A percentile compares a stretch with the other conserved stretches of the same genome.
Conservation (phyloP, 2,329 filamentous ascomycete genomes). For the Leptodontidium sp. region DNA sequence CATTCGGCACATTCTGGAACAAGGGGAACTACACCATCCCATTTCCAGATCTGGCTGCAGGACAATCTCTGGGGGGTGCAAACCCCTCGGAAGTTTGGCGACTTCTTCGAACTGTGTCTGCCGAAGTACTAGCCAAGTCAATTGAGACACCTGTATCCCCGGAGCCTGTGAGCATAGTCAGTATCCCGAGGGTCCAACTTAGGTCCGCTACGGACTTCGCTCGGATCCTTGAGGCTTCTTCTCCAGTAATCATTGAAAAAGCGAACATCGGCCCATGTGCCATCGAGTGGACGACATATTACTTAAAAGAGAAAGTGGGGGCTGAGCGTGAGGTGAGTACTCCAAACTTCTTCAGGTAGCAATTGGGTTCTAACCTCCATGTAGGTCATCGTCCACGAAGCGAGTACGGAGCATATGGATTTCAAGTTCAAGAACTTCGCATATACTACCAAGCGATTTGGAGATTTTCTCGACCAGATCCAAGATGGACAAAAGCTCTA, state of each 20-base stretch:
- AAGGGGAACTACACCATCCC: constrained; percentile 52
- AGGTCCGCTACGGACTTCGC: constrained; percentile 64
- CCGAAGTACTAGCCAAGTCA: neutral
- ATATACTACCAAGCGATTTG: constrained; percentile 75
- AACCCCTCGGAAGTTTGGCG: constrained; percentile 32
- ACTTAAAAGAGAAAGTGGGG: constrained; percentile 71
- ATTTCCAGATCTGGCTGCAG: neutral
- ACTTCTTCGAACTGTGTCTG: constrained; percentile 36
- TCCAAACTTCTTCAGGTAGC: neutral
- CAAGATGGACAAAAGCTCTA: constrained; percentile 71
- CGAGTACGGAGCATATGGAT: constrained; percentile 72
- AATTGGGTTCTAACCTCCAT: constrained; percentile 31
- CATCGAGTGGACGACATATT: constrained; percentile 71
- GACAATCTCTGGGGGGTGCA: neutral
- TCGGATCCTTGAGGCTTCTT: constrained; percentile 62
- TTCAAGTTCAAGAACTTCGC: constrained; percentile 85
- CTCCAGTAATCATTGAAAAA: constrained; percentile 71
- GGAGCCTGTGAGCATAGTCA: constrained; percentile 21
- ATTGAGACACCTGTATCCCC: neutral
- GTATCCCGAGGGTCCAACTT: constrained; percentile 62
- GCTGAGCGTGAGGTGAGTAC: constrained; percentile 62
- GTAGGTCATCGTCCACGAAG: constrained; percentile 78
- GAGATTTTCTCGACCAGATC: constrained; percentile 69
- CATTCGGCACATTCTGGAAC: constrained; percentile 89
- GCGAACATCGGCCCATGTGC: constrained; percentile 74